phyloP scores from a whole-genome alignment of 306 rosid species.

The Cucumis melo region DNA sequence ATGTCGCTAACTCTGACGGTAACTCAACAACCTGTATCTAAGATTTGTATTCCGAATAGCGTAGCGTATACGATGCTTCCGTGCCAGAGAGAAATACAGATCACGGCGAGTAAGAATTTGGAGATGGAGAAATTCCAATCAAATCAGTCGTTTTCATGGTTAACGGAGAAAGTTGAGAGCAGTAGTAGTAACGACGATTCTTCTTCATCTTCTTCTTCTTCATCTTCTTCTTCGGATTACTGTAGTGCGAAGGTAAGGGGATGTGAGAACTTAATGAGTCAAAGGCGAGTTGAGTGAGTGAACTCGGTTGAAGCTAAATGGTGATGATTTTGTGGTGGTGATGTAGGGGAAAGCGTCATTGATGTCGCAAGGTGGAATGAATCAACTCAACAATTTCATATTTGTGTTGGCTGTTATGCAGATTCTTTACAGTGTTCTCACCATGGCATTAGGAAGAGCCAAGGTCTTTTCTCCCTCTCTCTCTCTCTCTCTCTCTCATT shows the following conservation, averaged over 20 bases:
- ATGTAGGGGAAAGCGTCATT: constrained; percentile 37
- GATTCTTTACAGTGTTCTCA: constrained; percentile 37
- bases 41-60: constrained; percentile 29
- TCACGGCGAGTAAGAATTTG: constrained; percentile 16
- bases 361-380: constrained; percentile 34
- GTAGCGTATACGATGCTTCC: constrained; percentile 41
- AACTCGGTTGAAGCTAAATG: neutral
- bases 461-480: constrained; percentile 21
- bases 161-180: neutral
- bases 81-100: constrained; percentile 18
- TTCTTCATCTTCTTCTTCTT: neutral
- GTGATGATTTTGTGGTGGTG: too few relatives aligned
- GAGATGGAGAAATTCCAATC: neutral
- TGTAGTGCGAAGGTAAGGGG: neutral
- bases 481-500: neutral
- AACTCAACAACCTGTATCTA: constrained; percentile 32
- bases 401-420: constrained; percentile 49
- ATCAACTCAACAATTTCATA: constrained; percentile 42
- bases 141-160: neutral
- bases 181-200: too few relatives aligned
- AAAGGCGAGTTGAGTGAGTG: neutral
- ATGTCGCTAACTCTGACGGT: constrained; percentile 39
- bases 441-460: constrained; percentile 50
- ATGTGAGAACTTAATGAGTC: neutral
- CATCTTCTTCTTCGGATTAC: neutral